phyloP scores from a whole-genome alignment of 2,329 filamentous ascomycete species.

The Neophaeococcomyces mojaviensis region DNA sequence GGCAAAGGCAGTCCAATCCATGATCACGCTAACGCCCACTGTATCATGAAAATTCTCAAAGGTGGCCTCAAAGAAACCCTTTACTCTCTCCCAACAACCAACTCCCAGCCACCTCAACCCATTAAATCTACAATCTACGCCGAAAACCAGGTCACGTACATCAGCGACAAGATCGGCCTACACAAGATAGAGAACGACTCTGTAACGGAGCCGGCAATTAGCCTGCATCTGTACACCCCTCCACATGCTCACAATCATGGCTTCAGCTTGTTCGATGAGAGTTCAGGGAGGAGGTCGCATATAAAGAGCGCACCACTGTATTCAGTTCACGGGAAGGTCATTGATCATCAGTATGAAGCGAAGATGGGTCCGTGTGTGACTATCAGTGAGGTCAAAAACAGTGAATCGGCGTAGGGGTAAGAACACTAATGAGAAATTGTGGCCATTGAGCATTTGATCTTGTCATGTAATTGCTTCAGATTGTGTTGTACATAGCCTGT shows the following conservation, averaged over 20 bases:
- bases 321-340: slow-evolving; percentile 1
- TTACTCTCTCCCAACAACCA: slow-evolving; percentile 61
- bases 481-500: no score
- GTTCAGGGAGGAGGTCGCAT: slow-evolving; percentile 53
- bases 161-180: slow-evolving; percentile 78
- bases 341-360: not conserved
- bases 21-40: slow-evolving; percentile 82
- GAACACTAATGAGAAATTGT: no score
- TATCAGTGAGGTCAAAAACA: not conserved
- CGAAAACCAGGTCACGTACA: slow-evolving; percentile 74
- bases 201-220: slow-evolving; percentile 65
- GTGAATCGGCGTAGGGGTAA: no score
- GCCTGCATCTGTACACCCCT: slow-evolving; percentile 80
- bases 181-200: slow-evolving; percentile 73
- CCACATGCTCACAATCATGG: slow-evolving; percentile 79
- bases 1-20: slow-evolving; percentile 79
- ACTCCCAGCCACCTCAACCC: slow-evolving; percentile 15
- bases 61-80: slow-evolving; percentile 74
- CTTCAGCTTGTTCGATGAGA: slow-evolving; percentile 72
- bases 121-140: slow-evolving; percentile 61
- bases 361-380: not conserved
- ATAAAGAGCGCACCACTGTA: slow-evolving; percentile 8
- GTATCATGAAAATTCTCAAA: slow-evolving; percentile 80
- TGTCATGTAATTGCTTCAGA: no score
- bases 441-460: no score